Evolutionary conservation across 257 asterid genomes (phyloP).

Genomic region (Forsythia viridissima): DNA sequence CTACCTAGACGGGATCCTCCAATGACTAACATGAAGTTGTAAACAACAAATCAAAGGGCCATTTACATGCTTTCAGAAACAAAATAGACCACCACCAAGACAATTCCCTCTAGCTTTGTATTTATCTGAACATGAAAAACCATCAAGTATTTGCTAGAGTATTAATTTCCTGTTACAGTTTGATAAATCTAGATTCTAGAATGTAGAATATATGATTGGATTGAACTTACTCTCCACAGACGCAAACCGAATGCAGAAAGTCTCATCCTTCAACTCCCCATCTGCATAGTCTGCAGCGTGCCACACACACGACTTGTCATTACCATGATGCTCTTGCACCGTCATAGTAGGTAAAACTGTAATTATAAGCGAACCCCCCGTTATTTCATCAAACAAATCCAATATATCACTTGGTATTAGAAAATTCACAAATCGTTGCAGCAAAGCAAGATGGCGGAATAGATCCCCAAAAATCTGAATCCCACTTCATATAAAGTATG

Average conservation of each 20-base stretch:
- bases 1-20: too few relatives aligned
- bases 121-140: neutral
- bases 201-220: slow-evolving; percentile 1
- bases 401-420: neutral
- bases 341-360: slow-evolving; percentile 64
- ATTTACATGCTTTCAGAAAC: neutral
- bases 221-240: slow-evolving; percentile 68
- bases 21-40: neutral
- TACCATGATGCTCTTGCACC: slow-evolving; percentile 80
- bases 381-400: neutral
- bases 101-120: neutral
- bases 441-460: neutral
- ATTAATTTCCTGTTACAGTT: neutral
- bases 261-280: slow-evolving; percentile 85
- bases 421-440: neutral
- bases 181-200: neutral
- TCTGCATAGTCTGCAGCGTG: slow-evolving; percentile 86
- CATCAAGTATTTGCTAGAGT: neutral
- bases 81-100: neutral
- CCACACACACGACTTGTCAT: slow-evolving; percentile 87
- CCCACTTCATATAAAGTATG: neutral
- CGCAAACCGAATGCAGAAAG: slow-evolving; percentile 71
- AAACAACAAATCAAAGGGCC: slow-evolving; percentile 6
- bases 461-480: neutral
- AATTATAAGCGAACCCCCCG: slow-evolving; percentile 5